Evolutionary conservation across 2,329 filamentous ascomycete genomes (phyloP).

Genomic region (Fusarium caatingaense): DNA sequence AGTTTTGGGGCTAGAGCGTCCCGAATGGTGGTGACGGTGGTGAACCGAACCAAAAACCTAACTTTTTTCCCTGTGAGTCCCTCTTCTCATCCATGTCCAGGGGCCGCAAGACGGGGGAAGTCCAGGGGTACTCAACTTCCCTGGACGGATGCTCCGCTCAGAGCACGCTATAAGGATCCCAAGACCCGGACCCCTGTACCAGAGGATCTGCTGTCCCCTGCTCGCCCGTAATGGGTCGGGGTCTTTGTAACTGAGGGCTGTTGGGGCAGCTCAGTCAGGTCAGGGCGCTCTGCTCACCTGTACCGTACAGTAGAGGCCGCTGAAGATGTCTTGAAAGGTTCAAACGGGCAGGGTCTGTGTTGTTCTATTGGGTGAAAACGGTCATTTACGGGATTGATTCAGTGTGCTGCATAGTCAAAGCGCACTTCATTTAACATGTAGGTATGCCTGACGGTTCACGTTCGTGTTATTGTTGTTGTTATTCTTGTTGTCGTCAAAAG

Average conservation of each 20-base stretch:
- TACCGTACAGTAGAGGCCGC: conserved; percentile 21
- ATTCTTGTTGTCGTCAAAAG: background rate
- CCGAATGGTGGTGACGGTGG: conserved; percentile 39
- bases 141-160: background rate
- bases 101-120: conserved; percentile 31
- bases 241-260: conserved; percentile 19
- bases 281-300: conserved; percentile 5
- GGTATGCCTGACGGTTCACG: background rate
- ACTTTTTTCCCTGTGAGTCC: background rate
- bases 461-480: background rate
- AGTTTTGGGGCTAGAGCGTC: conserved; percentile 29
- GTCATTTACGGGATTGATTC: background rate
- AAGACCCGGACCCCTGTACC: conserved; percentile 25
- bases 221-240: background rate
- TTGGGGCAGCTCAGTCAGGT: background rate
- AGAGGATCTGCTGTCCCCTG: conserved; percentile 35
- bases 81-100: conserved; percentile 27
- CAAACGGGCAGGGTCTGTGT: conserved; percentile 23
- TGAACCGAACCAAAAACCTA: conserved; percentile 24
- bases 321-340: conserved; percentile 34
- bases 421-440: conserved; percentile 3
- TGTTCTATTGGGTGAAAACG: conserved; percentile 22
- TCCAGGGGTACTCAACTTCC: conserved; percentile 7
- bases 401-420: conserved; percentile 29
- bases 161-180: background rate